Evolutionary conservation across 2,329 filamentous ascomycete species (phyloP).

Genomic region (Thelonectria discophora): DNA sequence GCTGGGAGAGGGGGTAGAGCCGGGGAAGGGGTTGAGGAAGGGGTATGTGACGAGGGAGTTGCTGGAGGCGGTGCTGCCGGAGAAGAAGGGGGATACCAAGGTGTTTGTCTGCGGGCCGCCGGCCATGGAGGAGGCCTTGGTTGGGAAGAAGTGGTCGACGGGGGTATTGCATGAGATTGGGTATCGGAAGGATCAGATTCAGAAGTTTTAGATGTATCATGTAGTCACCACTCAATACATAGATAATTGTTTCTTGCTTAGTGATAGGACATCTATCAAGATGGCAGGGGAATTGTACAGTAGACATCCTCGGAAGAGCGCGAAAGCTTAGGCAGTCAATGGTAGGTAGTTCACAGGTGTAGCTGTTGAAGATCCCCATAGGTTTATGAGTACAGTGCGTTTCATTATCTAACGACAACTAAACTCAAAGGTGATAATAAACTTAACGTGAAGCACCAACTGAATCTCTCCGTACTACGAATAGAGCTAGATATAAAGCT

Average conservation of each 20-base stretch:
- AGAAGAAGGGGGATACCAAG: conserved; percentile 55
- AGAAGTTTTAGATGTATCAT: conserved; percentile 59
- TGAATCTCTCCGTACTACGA: background rate
- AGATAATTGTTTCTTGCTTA: background rate
- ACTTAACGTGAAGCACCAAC: no score
- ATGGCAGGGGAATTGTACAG: no score
- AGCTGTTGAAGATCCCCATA: no score
- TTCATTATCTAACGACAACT: no score
- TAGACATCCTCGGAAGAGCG: no score
- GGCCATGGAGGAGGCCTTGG: conserved; percentile 68
- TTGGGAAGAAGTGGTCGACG: conserved; percentile 53
- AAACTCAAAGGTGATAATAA: no score
- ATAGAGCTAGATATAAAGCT: no score
- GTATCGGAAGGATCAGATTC: conserved; percentile 64
- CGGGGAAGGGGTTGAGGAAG: conserved; percentile 55
- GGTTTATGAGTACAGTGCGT: no score
- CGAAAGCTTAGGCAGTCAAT: no score
- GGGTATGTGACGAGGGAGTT: conserved; percentile 68
- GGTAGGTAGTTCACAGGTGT: no score
- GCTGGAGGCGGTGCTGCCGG: conserved; percentile 58
- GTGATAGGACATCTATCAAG: background rate
- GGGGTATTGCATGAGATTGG: conserved; percentile 67
- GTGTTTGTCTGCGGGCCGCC: conserved; percentile 77
- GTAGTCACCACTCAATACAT: background rate
- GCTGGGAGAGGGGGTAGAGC: conserved; percentile 39